These are phyloP conservation scores for Fusarium sp. DNA, from an alignment of 2,329 filamentous ascomycete genomes.

Conservation along the genomic window DNA sequence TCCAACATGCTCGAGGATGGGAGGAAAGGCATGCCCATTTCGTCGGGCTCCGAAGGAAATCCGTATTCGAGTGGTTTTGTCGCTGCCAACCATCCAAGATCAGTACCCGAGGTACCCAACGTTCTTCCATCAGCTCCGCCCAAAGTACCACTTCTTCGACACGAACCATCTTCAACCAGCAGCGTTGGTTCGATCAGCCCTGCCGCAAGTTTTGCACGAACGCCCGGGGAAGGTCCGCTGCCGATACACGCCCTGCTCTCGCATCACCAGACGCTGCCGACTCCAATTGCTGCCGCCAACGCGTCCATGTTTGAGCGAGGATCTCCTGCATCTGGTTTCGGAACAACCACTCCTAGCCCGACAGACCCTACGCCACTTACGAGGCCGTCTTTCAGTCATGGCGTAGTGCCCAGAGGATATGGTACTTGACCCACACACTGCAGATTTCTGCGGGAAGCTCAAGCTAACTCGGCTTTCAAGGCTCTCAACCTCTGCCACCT, in stretches of 20 bases:
- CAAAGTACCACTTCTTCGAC: conserved; percentile 56
- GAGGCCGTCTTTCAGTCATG: conserved; percentile 40
- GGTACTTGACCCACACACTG: conserved; percentile 48
- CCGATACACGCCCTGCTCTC: conserved; percentile 67
- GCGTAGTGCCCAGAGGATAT: conserved; percentile 50
- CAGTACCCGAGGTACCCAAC: conserved; percentile 44
- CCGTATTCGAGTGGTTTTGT: conserved; percentile 47
- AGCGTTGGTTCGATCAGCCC: conserved; percentile 58
- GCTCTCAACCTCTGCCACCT: conserved; percentile 51
- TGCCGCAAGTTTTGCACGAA: conserved; percentile 52
- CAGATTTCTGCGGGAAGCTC: conserved; percentile 32
- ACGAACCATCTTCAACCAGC: conserved; percentile 60
- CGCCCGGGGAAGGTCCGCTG: conserved; percentile 62
- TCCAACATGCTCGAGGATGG: conserved; percentile 61
- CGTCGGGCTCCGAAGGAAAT: conserved; percentile 39
- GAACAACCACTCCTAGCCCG: conserved; percentile 42
- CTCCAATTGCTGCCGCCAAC: conserved; percentile 24
- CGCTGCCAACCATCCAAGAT: conserved; percentile 48
- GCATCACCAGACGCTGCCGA: conserved; percentile 53
- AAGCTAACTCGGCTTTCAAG: conserved; percentile 50
- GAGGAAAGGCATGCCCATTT: conserved; percentile 31
- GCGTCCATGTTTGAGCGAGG: conserved; percentile 38
- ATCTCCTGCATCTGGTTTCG: conserved; percentile 32
- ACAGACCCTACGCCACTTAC: conserved; percentile 36
- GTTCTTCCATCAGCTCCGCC: conserved; percentile 46